Percentiles rank a stretch among this genome's conserved stretches.
phyloP scores from a whole-genome alignment of 768 basidiomycete species.

The Amanita phalloides region DNA sequence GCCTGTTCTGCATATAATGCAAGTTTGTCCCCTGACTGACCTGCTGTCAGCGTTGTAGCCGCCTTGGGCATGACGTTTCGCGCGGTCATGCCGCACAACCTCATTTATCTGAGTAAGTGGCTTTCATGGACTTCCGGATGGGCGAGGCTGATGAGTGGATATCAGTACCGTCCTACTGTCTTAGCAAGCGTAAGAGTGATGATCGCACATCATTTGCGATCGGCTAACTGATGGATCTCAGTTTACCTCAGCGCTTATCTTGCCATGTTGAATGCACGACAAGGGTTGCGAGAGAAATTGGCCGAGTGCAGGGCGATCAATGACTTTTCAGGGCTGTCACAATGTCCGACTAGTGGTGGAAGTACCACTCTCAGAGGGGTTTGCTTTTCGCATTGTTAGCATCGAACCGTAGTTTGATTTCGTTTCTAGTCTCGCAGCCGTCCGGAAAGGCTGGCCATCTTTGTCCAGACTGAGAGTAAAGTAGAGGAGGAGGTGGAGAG shows the following conservation, averaged over 20 bases:
- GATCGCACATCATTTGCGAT: background rate
- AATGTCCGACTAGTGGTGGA: conserved; percentile 6
- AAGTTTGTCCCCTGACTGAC: background rate
- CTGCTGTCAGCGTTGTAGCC: conserved; percentile 29
- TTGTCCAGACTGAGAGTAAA: conserved; percentile 11
- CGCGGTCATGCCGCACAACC: conserved; percentile 41
- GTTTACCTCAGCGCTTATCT: conserved; percentile 54
- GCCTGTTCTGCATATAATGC: conserved; percentile 11
- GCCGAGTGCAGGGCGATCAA: conserved; percentile 31
- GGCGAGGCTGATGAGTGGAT: background rate
- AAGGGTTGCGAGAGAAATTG: conserved; percentile 23
- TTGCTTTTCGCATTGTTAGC: background rate
- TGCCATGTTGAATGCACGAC: conserved; percentile 39
- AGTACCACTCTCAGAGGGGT: conserved; percentile 12
- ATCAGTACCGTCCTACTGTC: conserved; percentile 35
- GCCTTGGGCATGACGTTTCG: conserved; percentile 35
- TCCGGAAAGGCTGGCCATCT: conserved; percentile 7
- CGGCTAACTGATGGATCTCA: conserved; percentile 10
- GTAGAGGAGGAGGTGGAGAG: conserved; percentile 1
- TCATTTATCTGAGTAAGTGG: conserved; percentile 36
- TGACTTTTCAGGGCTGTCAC: conserved; percentile 22
- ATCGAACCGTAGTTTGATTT: too few species aligned
- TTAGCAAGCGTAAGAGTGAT: conserved; percentile 39
- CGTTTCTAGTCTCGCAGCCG: too few species aligned
- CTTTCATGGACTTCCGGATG: background rate